Conservation (phyloP, 768 basidiomycete species). For the Daedaleopsis nitida region DNA sequence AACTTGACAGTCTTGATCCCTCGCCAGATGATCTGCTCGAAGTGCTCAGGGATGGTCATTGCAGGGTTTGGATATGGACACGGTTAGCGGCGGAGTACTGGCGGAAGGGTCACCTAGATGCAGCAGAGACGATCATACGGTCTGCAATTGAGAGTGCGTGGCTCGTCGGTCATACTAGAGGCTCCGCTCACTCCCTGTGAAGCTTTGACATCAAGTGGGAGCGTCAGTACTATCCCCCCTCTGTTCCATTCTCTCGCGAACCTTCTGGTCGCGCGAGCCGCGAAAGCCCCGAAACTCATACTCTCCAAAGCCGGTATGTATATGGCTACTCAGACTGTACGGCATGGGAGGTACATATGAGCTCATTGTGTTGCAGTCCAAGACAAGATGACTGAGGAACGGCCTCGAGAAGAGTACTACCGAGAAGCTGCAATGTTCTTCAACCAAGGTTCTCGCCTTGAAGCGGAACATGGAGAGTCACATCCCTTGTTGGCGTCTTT, state of each 20-base stretch:
- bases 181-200: constrained; percentile 13
- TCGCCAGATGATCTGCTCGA: constrained; percentile 76
- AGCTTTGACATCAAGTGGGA: constrained; percentile 56
- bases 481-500: constrained; percentile 60
- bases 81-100: constrained; percentile 88
- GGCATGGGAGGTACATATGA: not conserved
- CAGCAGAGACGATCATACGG: constrained; percentile 74
- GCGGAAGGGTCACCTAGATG: constrained; percentile 71
- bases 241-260: constrained; percentile 85
- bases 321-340: constrained; percentile 1
- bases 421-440: constrained; percentile 69
- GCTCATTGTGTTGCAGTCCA: constrained; percentile 47
- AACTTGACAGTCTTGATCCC: constrained; percentile 84
- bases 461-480: constrained; percentile 59
- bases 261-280: constrained; percentile 77
- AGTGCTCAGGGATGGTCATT: constrained; percentile 70
- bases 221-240: constrained; percentile 58
- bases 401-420: constrained; percentile 68
- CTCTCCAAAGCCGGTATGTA: constrained; percentile 75
- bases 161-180: not conserved
- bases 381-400: constrained; percentile 60
- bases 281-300: constrained; percentile 81
- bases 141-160: constrained; percentile 66
- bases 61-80: constrained; percentile 76
- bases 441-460: constrained; percentile 57